phyloP scores from a whole-genome alignment of 768 basidiomycete genomes.

The Leccinum boreale region DNA sequence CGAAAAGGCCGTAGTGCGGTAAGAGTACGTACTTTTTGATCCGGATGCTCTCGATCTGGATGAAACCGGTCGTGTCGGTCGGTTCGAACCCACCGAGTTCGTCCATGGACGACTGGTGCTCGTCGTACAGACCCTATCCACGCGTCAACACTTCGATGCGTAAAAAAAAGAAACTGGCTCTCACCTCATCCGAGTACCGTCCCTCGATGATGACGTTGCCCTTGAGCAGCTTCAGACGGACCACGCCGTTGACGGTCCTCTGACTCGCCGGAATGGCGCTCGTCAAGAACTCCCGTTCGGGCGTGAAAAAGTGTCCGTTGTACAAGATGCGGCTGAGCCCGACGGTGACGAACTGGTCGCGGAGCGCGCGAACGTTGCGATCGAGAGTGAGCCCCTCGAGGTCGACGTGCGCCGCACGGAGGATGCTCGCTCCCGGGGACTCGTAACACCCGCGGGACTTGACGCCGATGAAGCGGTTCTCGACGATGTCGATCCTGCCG shows the following conservation, averaged over 20 bases:
- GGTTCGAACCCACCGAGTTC: slow-evolving; percentile 98
- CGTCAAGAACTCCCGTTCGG: slow-evolving; percentile 93
- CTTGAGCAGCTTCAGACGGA: slow-evolving; percentile 90
- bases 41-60: slow-evolving; percentile 95
- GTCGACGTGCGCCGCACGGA: slow-evolving; percentile 93
- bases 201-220: slow-evolving; percentile 96
- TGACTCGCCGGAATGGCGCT: slow-evolving; percentile 91
- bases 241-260: slow-evolving; percentile 92
- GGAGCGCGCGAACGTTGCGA: slow-evolving; percentile 89
- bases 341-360: slow-evolving; percentile 93
- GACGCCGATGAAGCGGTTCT: slow-evolving; percentile 99
- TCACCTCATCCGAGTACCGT: slow-evolving; percentile 79
- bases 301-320: slow-evolving; percentile 99
- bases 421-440: slow-evolving; percentile 92
- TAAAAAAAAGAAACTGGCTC: slow-evolving; percentile 11
- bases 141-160: neutral
- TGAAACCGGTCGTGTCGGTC: slow-evolving; percentile 93
- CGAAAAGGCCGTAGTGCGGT: neutral
- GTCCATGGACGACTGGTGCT: slow-evolving; percentile 95
- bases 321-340: slow-evolving; percentile 90
- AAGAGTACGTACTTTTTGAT: slow-evolving; percentile 80
- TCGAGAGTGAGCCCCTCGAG: slow-evolving; percentile 98
- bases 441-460: slow-evolving; percentile 99
- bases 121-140: slow-evolving; percentile 85
- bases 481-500: slow-evolving; percentile 97